A percentile compares a stretch with the other conserved stretches of the same genome.
phyloP scores from a whole-genome alignment of 495 filamentous ascomycete genomes.

The Bryoglossum gracile region DNA sequence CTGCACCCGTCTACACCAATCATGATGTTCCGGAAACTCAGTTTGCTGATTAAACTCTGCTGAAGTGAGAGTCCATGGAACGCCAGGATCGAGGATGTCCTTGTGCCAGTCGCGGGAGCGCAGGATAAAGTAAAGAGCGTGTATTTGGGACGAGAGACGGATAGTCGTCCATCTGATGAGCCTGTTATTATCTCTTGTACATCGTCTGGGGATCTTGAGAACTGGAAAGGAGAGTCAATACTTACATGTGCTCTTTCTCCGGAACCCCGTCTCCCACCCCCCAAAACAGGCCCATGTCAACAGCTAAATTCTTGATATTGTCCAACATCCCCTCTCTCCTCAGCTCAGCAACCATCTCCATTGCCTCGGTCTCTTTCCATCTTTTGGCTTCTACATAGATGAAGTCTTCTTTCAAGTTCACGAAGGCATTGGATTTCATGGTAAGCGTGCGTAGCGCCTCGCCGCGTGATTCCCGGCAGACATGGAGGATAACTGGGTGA shows the following conservation, averaged over 20 bases:
- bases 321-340: conserved; percentile 2
- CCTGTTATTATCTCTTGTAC: neutral
- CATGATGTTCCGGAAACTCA: neutral
- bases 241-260: conserved; percentile 4
- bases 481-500: conserved; percentile 2
- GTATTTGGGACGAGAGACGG: neutral
- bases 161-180: neutral
- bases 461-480: conserved; percentile 11
- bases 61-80: neutral
- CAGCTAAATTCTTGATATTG: conserved; percentile 1
- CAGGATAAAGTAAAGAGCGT: neutral
- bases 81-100: neutral
- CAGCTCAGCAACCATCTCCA: conserved; percentile 6
- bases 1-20: conserved; percentile 2
- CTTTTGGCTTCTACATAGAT: conserved; percentile 4
- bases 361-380: neutral
- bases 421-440: conserved; percentile 1
- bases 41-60: conserved; percentile 5
- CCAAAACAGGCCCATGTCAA: conserved; percentile 3
- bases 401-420: conserved; percentile 4
- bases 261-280: neutral
- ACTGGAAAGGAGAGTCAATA: neutral
- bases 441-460: conserved; percentile 1
- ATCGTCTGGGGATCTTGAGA: too few species aligned
- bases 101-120: neutral